Base-by-base conservation (phyloP, 139 green algal species). In the Chlorokybus atmophyticus region DNA sequence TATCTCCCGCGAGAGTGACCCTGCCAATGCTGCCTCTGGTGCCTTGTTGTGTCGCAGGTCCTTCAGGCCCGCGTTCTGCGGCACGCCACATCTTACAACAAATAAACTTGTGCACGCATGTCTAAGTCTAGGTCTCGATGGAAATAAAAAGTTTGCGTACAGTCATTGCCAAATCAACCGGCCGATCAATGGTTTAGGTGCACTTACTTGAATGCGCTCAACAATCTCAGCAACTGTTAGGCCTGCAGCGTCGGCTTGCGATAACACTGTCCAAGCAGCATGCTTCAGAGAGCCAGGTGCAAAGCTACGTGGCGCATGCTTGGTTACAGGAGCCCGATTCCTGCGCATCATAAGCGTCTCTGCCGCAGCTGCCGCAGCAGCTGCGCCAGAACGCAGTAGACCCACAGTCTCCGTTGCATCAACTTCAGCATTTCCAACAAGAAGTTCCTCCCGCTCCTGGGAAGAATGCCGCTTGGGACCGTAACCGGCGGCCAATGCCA, bases 201-300 rank as follows among this genome's bases (percentile, higher is more conserved):
- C n/a, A n/a, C 38, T 44, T 17, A 70, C 57, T 35, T 70, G 57
- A 32, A 70, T 68, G 8, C 57, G 61, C 6, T 61, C 30, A 19
- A 30, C 56, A 50, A 70, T 60, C 1, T 62, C 0, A 1, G 57
- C 10, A 0, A 70, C 57, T n/a, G 61, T 29, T 29, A 70, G 50
- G 23, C 61, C 61, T 3, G 31, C 57, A 17, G 40, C 3, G 10
- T 56, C 61, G 14, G 31, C 61, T 17, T 50, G 21, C 7, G 58
- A 56, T 10, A 70, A 56, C 19, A 70, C 61, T 49, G 57, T 31
- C 55, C 41, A 70, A 1, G 24, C 61, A 10, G 61, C 61, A 10
- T 69, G 67, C 57, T 70, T 70, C 55, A 70, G 55, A 0, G 61
- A 67, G 40, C 61, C 61, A n/a, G 57, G 57, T 35, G 61, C 60